phyloP scores from a whole-genome alignment of 192 early-diverging fungal genomes.

The Backusella sp. region DNA sequence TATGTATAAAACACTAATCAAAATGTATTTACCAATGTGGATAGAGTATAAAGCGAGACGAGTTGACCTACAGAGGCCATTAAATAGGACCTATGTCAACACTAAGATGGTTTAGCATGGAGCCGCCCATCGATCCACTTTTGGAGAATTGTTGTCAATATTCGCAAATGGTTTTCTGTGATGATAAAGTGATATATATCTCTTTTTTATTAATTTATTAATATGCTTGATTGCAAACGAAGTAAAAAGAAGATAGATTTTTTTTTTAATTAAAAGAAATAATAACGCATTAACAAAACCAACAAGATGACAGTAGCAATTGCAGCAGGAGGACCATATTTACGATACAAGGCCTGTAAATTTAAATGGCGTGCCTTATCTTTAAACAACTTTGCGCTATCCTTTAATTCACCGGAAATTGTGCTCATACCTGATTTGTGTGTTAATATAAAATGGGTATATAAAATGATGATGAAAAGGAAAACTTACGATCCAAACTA shows the following conservation, averaged over 20 bases:
- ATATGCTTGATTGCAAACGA: not conserved
- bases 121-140: no score
- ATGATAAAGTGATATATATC: no score
- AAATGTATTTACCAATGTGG: no score
- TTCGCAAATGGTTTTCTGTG: no score
- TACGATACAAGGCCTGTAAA: constrained; percentile 87
- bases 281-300: constrained; percentile 69
- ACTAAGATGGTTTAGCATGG: no score
- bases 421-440: constrained; percentile 36
- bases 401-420: constrained; percentile 43
- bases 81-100: no score
- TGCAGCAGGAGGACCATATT: constrained; percentile 87
- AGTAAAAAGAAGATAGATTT: not conserved
- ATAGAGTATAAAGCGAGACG: no score
- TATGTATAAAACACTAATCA: not conserved
- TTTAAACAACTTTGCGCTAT: constrained; percentile 73
- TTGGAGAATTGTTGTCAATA: no score
- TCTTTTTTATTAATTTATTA: no score
- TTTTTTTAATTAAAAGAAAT: constrained; percentile 45
- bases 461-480: not conserved
- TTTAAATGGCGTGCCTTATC: constrained; percentile 87
- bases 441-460: not conserved
- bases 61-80: no score
- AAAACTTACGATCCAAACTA: constrained; percentile 64
- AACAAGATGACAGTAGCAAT: constrained; percentile 78